Evolutionary conservation across 805 yeast species (phyloP), one percentile per base, ranked within the genome.

Genomic region (Starmera caribaea): DNA sequence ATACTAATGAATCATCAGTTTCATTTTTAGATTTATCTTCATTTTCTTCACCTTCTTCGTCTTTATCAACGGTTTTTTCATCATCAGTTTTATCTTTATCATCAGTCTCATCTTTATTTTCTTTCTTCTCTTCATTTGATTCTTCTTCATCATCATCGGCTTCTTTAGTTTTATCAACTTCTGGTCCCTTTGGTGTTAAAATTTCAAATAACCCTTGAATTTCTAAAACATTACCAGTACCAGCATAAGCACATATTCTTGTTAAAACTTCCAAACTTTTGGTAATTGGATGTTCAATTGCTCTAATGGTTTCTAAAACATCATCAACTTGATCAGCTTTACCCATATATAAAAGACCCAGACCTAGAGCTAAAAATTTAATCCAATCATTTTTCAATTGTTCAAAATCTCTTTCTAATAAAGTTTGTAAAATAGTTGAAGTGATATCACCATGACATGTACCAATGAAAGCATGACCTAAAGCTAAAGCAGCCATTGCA

Each of bases 201-300:
- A 88, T 87, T 53, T 87, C 95, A 53, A 90, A 73, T 55, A 92
- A 70, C 31, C 86, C 79, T 67, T 92, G 98, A 45, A 92, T 84
- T 66, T 89, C 92, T 45, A 92, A 73, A 28, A 92, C 98, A 58
- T 92, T 92, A 50, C 98, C 98, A 32, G 97, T 87, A 46, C 97
- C 98, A 10, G 96, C 94, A 65, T 83, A 89, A 4, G 97, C 95
- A 66, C 97, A 85, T 39, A 89, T 82, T 45, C 82, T 87, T 29
- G 94, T 88, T 54, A 92, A 70, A 13, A 88, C 92, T 61, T 86
- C 92, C 56, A 89, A 76, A 35, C 94, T 83, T 50, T 84, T 80
- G 24, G 92, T 79, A 55, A 92, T 81, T 32, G 97, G 97, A 57
- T 90, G 97, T 49, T 88, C 96, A 54, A 92, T 83, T 13, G 97